Evolutionary conservation across 768 basidiomycete genomes (phyloP).

Genomic region (Ramaria sp.): DNA sequence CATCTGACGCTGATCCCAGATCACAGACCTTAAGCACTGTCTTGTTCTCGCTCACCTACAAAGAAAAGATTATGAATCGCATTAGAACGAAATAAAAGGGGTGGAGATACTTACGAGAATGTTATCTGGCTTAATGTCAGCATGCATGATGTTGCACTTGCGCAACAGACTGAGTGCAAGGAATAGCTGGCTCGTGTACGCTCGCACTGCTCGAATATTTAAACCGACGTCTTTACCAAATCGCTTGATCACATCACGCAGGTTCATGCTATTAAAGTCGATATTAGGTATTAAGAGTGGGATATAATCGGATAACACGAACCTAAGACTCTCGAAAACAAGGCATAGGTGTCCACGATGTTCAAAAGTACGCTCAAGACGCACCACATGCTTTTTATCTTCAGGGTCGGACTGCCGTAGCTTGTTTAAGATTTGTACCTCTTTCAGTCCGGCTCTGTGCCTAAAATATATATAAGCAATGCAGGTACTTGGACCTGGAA

Average conservation of each 20-base stretch:
- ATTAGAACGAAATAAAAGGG: background rate
- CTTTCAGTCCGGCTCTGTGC: slow-evolving; percentile 92
- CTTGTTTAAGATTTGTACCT: slow-evolving; percentile 81
- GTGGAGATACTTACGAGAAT: slow-evolving; percentile 55
- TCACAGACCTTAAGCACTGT: slow-evolving; percentile 91
- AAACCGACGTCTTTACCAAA: slow-evolving; percentile 98
- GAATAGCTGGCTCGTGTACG: slow-evolving; percentile 97
- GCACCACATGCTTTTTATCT: slow-evolving; percentile 92
- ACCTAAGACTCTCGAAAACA: slow-evolving; percentile 94
- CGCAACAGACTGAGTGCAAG: slow-evolving; percentile 73
- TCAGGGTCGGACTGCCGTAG: slow-evolving; percentile 85
- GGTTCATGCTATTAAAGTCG: slow-evolving; percentile 66
- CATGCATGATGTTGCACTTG: slow-evolving; percentile 93
- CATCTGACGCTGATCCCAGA: slow-evolving; percentile 93
- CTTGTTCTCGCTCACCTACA: slow-evolving; percentile 89
- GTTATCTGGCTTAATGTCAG: slow-evolving; percentile 98
- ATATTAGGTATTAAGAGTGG: background rate
- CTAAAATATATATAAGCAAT: slow-evolving; percentile 27
- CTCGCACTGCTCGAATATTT: slow-evolving; percentile 93
- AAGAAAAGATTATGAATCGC: background rate
- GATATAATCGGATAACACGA: slow-evolving; percentile 13
- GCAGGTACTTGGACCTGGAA: background rate
- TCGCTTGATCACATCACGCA: slow-evolving; percentile 94
- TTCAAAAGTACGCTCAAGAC: slow-evolving; percentile 91
- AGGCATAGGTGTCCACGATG: slow-evolving; percentile 94